Evolutionary conservation across 768 basidiomycete species (phyloP).

Genomic region (Crepidotus variabilis): DNA sequence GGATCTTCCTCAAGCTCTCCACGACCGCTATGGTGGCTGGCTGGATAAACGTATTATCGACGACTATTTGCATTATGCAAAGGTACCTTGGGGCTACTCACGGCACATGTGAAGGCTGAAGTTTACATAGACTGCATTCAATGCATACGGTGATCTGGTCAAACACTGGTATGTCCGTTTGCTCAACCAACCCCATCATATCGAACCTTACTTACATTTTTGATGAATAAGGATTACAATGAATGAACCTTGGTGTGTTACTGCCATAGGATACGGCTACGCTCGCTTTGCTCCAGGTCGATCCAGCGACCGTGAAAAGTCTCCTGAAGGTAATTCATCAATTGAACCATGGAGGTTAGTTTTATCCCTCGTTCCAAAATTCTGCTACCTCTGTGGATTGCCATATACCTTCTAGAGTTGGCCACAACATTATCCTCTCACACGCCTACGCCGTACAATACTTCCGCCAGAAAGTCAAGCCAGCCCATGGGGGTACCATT

Average conservation of each 20-base stretch:
- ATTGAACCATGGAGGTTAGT: slow-evolving; percentile 65
- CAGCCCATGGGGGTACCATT: slow-evolving; percentile 53
- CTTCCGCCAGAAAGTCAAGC: slow-evolving; percentile 58
- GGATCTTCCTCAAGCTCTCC: slow-evolving; percentile 72
- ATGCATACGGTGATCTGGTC: slow-evolving; percentile 68
- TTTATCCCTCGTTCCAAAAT: slow-evolving; percentile 3
- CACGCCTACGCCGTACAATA: slow-evolving; percentile 64
- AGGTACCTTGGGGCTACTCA: slow-evolving; percentile 22
- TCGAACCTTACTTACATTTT: neutral
- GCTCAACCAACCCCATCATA: neutral
- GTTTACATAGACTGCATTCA: slow-evolving; percentile 51
- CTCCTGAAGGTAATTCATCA: slow-evolving; percentile 52
- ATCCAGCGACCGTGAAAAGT: slow-evolving; percentile 54
- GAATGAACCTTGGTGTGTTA: slow-evolving; percentile 72
- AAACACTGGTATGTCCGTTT: slow-evolving; percentile 54
- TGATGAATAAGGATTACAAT: slow-evolving; percentile 51
- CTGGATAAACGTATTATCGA: slow-evolving; percentile 59
- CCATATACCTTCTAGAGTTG: slow-evolving; percentile 39
- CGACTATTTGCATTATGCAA: slow-evolving; percentile 63
- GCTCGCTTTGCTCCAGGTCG: slow-evolving; percentile 70
- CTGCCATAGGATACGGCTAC: slow-evolving; percentile 59
- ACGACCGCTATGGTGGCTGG: slow-evolving; percentile 76
- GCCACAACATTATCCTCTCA: slow-evolving; percentile 63
- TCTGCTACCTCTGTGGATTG: neutral
- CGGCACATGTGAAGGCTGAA: no score